Base-by-base conservation (phyloP, 2,329 filamentous ascomycete species). In the Hypoxylon rubiginosum region DNA sequence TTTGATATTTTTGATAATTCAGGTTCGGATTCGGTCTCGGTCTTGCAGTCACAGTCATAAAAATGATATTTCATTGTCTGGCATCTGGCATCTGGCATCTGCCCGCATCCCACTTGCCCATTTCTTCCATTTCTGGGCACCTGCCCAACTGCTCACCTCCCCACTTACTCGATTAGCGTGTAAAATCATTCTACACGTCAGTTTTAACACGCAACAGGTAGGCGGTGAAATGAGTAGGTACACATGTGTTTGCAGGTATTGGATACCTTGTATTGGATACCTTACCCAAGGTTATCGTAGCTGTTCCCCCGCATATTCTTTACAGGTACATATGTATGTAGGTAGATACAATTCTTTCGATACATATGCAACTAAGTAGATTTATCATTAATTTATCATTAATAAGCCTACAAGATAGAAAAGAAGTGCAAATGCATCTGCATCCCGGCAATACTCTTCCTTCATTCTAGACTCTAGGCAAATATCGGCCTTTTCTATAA, bases 81-180 rank as follows among this genome's bases (percentile, higher is more conserved):
- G 28, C 28, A 30, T 30, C 21, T 24, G 21, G 2, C 21, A 24
- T 24, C 21, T 24, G 21, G 2, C 21, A 24, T 64, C 53, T 58
- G 24, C 49, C 61, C 50, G 41, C 60, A 60, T 58, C 60, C 52
- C 56, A 64, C 60, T 52, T 57, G 21, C 41, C 30, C 45, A 21
- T 43, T 53, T 41, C 36, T 53, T 17, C 49, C 49, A 19, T 41
- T 41, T 13, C 30, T 46, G 19, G 19, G 51, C 46, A 50, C 58
- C 53, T 58, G 13, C 61, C 30, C 48, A 48, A 50, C 46, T 61
- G 41, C 30, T 58, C 36, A 46, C 58, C 55, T 58, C 67, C 69
- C 69, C 69, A 71, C 69, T 53, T 70, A 68, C 69, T 67, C 53
- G 62, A 70, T 71, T 70, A 64, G 67, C 64, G 54, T 49, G 51